Evolutionary conservation across 1,284 basidiomycete species (phyloP).

Genomic region (Violaceomyces palustris): DNA sequence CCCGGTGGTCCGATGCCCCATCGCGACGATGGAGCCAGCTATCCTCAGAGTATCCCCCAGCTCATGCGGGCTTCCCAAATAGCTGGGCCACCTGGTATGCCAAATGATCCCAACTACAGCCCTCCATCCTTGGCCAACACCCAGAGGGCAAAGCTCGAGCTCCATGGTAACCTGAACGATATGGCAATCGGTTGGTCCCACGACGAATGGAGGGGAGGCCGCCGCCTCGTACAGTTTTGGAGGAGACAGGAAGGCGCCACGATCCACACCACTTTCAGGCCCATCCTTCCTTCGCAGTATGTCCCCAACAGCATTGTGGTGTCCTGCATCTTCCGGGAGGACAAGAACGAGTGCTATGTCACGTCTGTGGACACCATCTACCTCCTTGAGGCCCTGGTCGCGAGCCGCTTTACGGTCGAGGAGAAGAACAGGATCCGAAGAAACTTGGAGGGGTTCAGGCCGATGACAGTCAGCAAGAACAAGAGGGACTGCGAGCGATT

Average conservation of each 20-base stretch:
- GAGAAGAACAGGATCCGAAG: conserved; percentile 94
- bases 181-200: conserved; percentile 59
- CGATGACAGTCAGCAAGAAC: conserved; percentile 83
- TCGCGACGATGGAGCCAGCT: too few species aligned
- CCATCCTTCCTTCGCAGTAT: conserved; percentile 54
- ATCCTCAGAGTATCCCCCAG: too few species aligned
- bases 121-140: conserved; percentile 17
- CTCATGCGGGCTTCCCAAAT: conserved; percentile 29
- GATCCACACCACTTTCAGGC: conserved; percentile 57
- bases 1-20: too few species aligned
- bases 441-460: conserved; percentile 85
- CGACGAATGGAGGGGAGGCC: conserved; percentile 57
- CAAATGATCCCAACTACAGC: conserved; percentile 25
- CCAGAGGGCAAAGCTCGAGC: conserved; percentile 35
- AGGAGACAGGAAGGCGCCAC: conserved; percentile 57
- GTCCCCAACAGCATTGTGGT: conserved; percentile 57
- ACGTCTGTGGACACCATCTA: conserved; percentile 94
- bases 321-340: conserved; percentile 84
- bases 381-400: conserved; percentile 80
- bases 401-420: conserved; percentile 77
- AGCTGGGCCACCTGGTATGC: conserved; percentile 9
- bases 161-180: conserved; percentile 56
- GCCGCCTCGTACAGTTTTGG: conserved; percentile 59
- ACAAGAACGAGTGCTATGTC: conserved; percentile 70
- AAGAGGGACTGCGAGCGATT: conserved; percentile 72